phyloP scores from a whole-genome alignment of 78 protist genomes.

The Dictyostelium purpureum region DNA sequence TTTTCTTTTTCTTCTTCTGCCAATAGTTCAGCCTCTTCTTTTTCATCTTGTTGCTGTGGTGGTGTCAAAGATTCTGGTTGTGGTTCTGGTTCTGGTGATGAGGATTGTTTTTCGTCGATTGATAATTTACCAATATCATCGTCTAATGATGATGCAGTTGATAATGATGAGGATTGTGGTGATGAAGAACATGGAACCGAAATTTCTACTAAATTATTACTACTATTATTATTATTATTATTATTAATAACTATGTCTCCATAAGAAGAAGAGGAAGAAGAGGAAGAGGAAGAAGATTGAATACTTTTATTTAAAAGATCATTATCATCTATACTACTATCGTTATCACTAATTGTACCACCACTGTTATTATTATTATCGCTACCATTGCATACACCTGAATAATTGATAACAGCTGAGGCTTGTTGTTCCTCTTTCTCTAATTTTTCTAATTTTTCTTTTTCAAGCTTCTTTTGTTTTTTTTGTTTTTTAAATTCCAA shows the following conservation, averaged over 20 bases:
- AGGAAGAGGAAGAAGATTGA: background rate
- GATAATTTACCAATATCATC: background rate
- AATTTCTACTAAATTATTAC: background rate
- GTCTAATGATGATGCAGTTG: background rate
- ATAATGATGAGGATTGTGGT: background rate
- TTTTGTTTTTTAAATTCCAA: slow-evolving; percentile 5
- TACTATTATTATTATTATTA: background rate
- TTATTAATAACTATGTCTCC: background rate
- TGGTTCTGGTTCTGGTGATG: background rate
- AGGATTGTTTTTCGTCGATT: background rate
- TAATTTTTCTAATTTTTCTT: background rate
- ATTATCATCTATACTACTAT: no score
- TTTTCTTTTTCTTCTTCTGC: background rate
- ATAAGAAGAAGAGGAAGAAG: background rate
- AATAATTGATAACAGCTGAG: background rate
- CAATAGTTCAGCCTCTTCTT: background rate
- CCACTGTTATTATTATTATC: background rate
- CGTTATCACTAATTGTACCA: background rate
- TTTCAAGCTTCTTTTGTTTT: background rate
- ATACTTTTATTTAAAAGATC: no score
- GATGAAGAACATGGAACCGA: background rate
- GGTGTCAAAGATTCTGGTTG: background rate
- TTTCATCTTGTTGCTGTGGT: background rate
- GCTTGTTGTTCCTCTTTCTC: background rate
- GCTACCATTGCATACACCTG: background rate